Base-by-base conservation (phyloP, 2,329 filamentous ascomycete genomes). In the Diplodia mutila region DNA sequence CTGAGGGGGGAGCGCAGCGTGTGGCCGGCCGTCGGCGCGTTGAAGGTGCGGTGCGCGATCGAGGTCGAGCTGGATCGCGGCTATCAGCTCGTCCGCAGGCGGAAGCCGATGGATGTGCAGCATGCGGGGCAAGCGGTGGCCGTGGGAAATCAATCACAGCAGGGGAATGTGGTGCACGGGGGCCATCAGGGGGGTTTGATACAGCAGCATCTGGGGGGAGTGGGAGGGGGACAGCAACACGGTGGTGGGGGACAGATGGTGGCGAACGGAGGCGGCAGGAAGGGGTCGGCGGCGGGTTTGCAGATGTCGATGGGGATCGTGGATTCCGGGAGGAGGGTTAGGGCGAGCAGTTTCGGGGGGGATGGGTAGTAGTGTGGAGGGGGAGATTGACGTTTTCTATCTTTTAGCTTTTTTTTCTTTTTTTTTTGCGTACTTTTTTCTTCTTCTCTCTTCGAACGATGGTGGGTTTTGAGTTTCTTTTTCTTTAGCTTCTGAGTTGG, bases 61-160 rank as follows among this genome's bases (percentile, higher is more conserved):
- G 94, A 98, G 78, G 90, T 93, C 66, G 93, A 97, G 76, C 83
- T 98, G 12, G 94, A 97, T 77, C 84, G 89, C 55, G 91, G 92
- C 0, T 97, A 97, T 77, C 91, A 96, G 78, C 83, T 90, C 67
- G 90, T 94, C 0, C 84, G 92, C 69, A 86, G 90, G 59, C 65
- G 79, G 57, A 81, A 80, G 71, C 80, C 79, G 21, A 76, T 78
- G 66, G 78, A 80, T 68, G 80, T 34, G n/a, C n/a, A n/a, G n/a
- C 32, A 9, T 25, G 86, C 53, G 39, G 53, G 53, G 34, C 9
- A 5, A 32, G 5, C 29, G 29, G 29, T 6, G 55, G 39, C 5
- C 14, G 34, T 61, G 37, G n/a, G 21, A 9, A 34, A 34, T 14
- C 12, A 59, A 25, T 3, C 4, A 8, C 29, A 32, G 6, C 29